Base-by-base conservation (phyloP, 768 basidiomycete species). In the Collybiopsis confluens region DNA sequence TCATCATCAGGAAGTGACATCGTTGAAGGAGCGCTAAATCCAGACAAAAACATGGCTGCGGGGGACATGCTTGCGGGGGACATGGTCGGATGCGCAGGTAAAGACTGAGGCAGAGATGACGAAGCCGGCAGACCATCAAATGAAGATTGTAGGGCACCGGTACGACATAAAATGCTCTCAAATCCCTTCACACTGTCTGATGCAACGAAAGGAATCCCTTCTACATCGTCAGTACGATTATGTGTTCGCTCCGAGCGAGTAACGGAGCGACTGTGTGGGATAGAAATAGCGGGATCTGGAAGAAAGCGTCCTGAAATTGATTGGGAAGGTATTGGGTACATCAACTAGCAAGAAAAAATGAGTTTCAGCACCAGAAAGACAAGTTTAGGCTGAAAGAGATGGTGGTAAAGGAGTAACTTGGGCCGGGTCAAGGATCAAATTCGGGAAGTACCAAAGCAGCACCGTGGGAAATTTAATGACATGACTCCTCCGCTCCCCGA, bases 41-140 rank as follows among this genome's bases (percentile, higher is more conserved):
- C 73, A 13, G 88, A 80, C 27, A 91, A 73, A 59, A 91, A 92
- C 67, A 83, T 74, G 0, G 88, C 88, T 0, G 90, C 88, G 1
- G 88, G 87, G 1, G 89, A 91, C 15, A 73, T n/a, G n/a, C n/a
- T n/a, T n/a, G n/a, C n/a, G n/a, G n/a, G n/a, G n/a, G n/a, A n/a
- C n/a, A n/a, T 59, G 15, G 67, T 13, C 35, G 43, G 9, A 26
- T 26, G 16, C 16, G 2, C 6, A 23, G 36, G 26, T 9, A 43
- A 41, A n/a, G 50, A 41, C 37, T 52, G 50, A 30, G 50, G 41
- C 1, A 41, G 50, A 5, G 50, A 48, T 21, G 47, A n/a, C 33
- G 47, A 48, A 16, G 37, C n/a, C 35, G 47, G 30, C 18, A 10
- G 33, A 4, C 20, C 30, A 21, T 48, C 45, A 15, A 18, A 35